These are phyloP conservation scores for Fusarium sp. DNA, from an alignment of 2,329 filamentous ascomycete genomes.

Conservation along the genomic window DNA sequence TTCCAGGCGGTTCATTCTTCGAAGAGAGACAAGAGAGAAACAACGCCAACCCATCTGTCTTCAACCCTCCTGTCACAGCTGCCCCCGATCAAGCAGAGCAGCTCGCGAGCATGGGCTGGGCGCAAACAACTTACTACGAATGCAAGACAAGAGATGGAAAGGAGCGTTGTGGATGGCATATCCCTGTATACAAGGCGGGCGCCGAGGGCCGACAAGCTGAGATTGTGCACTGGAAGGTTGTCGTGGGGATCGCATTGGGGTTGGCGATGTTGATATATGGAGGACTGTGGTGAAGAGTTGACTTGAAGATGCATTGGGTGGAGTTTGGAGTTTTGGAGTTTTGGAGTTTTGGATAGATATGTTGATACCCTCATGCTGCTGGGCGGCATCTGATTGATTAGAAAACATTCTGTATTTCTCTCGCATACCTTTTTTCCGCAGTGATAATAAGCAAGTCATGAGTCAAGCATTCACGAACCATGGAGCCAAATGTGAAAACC, in stretches of 20 bases:
- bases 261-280: constrained; percentile 15
- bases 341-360: constrained; percentile 21
- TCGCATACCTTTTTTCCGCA: neutral
- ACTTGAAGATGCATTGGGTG: constrained; percentile 1
- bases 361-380: constrained; percentile 34
- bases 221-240: constrained; percentile 33
- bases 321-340: constrained; percentile 19
- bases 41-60: constrained; percentile 35
- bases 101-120: constrained; percentile 45
- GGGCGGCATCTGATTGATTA: constrained; percentile 16
- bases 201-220: constrained; percentile 32
- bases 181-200: constrained; percentile 44
- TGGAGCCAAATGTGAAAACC: neutral
- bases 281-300: constrained; percentile 9
- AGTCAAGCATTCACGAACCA: constrained; percentile 19
- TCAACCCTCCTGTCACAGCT: constrained; percentile 46
- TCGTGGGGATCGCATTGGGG: constrained; percentile 17
- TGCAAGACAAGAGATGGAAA: constrained; percentile 45
- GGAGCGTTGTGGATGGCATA: constrained; percentile 51
- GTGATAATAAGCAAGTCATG: neutral
- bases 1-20: neutral
- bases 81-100: constrained; percentile 44
- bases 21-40: constrained; percentile 22
- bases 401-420: neutral
- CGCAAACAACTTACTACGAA: constrained; percentile 48